Evolutionary conservation across 1,284 basidiomycete genomes (phyloP).

Genomic region (Porogramme epimiltina): DNA sequence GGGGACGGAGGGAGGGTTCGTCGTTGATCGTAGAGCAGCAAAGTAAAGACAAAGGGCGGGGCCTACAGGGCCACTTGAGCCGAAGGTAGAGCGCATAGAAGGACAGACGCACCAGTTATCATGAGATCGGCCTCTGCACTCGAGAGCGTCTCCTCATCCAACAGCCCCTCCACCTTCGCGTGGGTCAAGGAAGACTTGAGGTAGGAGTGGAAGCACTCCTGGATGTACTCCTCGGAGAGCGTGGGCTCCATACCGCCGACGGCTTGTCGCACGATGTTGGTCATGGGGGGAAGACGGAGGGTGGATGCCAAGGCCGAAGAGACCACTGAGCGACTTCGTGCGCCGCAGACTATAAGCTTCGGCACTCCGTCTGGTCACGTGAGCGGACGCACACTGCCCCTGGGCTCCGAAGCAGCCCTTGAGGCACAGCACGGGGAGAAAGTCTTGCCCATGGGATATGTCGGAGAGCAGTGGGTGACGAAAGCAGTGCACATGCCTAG

Average conservation of each 20-base stretch:
- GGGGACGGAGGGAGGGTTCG: constrained; percentile 61
- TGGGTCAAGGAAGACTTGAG: constrained; percentile 75
- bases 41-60: constrained; percentile 72
- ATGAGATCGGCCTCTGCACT: constrained; percentile 79
- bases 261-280: constrained; percentile 10
- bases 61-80: constrained; percentile 35
- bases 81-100: not conserved
- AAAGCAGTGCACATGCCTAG: no score
- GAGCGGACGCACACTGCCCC: not conserved
- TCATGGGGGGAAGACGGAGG: constrained; percentile 5
- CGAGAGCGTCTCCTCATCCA: constrained; percentile 70
- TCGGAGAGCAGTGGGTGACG: no score
- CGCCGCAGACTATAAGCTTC: no score
- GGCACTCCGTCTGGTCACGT: not conserved
- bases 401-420: not conserved
- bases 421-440: not conserved
- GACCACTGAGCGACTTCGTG: no score
- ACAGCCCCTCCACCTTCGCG: constrained; percentile 71
- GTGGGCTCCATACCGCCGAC: constrained; percentile 16
- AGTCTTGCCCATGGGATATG: no score
- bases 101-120: constrained; percentile 65
- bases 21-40: constrained; percentile 64
- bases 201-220: constrained; percentile 78
- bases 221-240: constrained; percentile 64
- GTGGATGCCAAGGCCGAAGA: no score